These are phyloP conservation scores for Pontederia paniculata DNA, from an alignment of 176 grass and related monocot species.

Conservation along the genomic window DNA sequence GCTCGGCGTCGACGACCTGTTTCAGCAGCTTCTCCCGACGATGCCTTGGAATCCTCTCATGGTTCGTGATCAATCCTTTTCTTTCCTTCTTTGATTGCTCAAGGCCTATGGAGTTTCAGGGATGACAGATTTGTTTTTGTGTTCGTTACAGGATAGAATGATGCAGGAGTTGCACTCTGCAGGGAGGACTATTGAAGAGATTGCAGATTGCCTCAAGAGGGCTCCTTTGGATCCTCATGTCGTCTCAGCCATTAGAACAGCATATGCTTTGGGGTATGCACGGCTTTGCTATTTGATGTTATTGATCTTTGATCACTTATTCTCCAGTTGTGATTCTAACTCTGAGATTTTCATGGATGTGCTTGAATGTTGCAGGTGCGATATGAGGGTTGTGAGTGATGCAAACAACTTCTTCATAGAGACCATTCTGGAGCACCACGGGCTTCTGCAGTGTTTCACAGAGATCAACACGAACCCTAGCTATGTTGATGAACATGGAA, in stretches of 20 bases:
- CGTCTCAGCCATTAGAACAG: neutral
- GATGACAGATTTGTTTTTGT: neutral
- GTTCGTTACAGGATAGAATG: neutral
- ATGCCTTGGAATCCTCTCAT: constrained; percentile 8
- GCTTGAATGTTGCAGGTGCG: neutral
- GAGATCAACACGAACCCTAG: constrained; percentile 11
- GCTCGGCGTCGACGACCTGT: neutral
- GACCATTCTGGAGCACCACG: constrained; percentile 2
- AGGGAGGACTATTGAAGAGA: neutral
- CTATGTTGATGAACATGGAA: neutral
- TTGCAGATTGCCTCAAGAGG: constrained; percentile 1
- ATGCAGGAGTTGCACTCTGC: neutral
- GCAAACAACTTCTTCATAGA: constrained; percentile 3
- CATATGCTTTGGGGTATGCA: neutral
- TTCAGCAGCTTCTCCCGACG: neutral
- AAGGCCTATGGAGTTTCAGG: too few species aligned
- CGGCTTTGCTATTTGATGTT: neutral
- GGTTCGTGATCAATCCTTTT: neutral
- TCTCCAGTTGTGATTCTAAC: neutral
- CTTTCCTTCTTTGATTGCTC: neutral
- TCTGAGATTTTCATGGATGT: neutral
- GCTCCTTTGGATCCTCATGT: constrained; percentile 4
- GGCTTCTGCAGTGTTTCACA: constrained; percentile 1
- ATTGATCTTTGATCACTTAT: neutral
- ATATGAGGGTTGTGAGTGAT: neutral